phyloP scores from a whole-genome alignment of 805 yeast species.

The Kregervanrija pseudodelftensis region DNA sequence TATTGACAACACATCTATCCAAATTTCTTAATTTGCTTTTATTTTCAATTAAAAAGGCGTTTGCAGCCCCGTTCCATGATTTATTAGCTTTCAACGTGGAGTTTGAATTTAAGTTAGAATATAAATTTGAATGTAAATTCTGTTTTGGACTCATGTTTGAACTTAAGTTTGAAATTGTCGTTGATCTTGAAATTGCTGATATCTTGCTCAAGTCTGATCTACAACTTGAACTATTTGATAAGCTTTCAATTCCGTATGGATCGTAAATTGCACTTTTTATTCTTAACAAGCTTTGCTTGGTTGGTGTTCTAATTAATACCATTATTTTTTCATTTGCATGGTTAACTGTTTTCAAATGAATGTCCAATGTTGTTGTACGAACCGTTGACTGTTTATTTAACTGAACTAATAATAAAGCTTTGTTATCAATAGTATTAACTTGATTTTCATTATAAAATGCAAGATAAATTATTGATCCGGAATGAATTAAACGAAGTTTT shows the following conservation, averaged over 20 bases:
- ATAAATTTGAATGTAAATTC: too few species aligned
- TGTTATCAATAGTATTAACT: background rate
- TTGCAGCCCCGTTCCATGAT: constrained; percentile 5
- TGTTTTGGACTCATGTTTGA: background rate
- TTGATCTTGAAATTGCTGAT: background rate
- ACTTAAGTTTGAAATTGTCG: background rate
- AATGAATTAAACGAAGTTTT: background rate
- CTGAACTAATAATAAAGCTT: constrained; percentile 3
- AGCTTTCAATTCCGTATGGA: constrained; percentile 2
- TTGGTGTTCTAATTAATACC: constrained; percentile 9
- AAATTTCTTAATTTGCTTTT: constrained; percentile 6
- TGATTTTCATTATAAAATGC: constrained; percentile 1
- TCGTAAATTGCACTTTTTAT: constrained; percentile 2
- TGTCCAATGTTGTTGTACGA: constrained; percentile 9
- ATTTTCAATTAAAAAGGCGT: constrained; percentile 1
- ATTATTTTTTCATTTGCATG: constrained; percentile 3
- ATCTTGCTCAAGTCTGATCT: constrained; percentile 16
- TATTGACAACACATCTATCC: constrained; percentile 10
- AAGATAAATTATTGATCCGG: background rate
- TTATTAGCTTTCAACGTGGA: background rate
- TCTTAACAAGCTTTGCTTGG: background rate
- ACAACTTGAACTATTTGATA: constrained; percentile 2
- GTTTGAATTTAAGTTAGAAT: background rate
- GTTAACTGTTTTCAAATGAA: constrained; percentile 10
- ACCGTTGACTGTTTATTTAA: constrained; percentile 3